Percentiles rank a stretch among this genome's conserved stretches.
These are phyloP conservation scores for Trichoderma orchidacearum DNA, from an alignment of 495 filamentous ascomycete genomes.

Conservation along the genomic window DNA sequence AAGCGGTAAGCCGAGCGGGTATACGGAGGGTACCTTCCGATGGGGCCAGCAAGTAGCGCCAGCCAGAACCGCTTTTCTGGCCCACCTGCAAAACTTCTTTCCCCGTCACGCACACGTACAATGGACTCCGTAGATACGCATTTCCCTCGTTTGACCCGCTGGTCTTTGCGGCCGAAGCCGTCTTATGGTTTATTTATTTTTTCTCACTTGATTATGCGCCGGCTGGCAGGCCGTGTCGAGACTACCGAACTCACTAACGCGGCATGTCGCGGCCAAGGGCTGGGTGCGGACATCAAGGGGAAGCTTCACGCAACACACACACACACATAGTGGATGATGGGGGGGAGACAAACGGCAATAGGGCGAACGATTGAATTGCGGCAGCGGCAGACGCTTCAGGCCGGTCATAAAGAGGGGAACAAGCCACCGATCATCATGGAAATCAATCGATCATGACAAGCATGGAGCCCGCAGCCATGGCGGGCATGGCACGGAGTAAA, in stretches of 20 bases:
- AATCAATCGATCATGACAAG: neutral
- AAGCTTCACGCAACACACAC: no score
- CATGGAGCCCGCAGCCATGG: neutral
- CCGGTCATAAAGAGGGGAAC: neutral
- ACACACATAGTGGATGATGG: no score
- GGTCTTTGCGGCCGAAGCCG: neutral
- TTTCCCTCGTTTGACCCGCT: neutral
- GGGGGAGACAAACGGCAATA: no score
- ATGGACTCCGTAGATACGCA: no score
- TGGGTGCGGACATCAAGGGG: no score
- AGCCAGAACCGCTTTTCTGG: neutral
- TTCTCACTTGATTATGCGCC: neutral
- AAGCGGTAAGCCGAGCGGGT: neutral
- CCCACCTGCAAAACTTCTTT: constrained; percentile 1
- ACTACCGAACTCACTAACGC: neutral
- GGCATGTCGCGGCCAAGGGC: neutral
- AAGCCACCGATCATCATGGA: neutral
- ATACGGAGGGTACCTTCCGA: neutral
- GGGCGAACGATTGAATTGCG: no score
- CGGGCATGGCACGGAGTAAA: neutral
- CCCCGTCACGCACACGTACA: neutral
- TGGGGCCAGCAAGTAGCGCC: neutral
- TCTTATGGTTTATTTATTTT: neutral
- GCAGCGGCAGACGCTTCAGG: no score
- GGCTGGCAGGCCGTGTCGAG: neutral